phyloP scores from a whole-genome alignment of 768 basidiomycete genomes.

The Termitomyces eurrhizus region DNA sequence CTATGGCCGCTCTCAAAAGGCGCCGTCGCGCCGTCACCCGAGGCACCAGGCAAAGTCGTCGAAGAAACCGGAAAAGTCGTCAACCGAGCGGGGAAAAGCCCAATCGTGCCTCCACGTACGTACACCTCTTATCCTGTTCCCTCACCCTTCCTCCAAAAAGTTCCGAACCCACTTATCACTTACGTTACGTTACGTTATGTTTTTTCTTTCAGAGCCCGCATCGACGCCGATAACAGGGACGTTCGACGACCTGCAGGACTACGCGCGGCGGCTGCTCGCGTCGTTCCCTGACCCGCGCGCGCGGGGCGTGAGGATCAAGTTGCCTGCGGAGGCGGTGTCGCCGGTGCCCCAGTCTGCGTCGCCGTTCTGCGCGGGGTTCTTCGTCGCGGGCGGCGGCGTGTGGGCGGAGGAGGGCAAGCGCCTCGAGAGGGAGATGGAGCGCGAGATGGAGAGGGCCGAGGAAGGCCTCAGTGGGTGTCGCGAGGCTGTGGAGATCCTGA shows the following conservation, averaged over 20 bases:
- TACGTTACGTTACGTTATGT: too few species aligned
- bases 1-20: constrained; percentile 67
- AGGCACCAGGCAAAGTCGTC: constrained; percentile 34
- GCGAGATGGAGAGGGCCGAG: constrained; percentile 30
- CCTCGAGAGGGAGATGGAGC: constrained; percentile 26
- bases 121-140: too few species aligned
- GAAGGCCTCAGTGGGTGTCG: constrained; percentile 56
- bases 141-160: too few species aligned
- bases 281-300: constrained; percentile 34
- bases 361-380: constrained; percentile 5
- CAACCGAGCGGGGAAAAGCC: constrained; percentile 12
- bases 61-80: constrained; percentile 24
- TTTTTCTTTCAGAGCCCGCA: constrained; percentile 1
- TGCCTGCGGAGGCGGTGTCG: constrained; percentile 22
- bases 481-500: constrained; percentile 88
- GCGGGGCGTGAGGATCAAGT: constrained; percentile 23
- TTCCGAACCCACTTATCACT: too few species aligned
- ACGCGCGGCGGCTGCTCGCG: constrained; percentile 48
- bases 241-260: constrained; percentile 45
- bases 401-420: constrained; percentile 26
- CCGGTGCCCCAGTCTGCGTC: constrained; percentile 21
- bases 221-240: constrained; percentile 24
- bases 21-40: constrained; percentile 27
- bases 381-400: constrained; percentile 17
- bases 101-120: constrained; percentile 22